Conservation (phyloP, 345 rosid genomes). For the Euphorbia tirucalli region DNA sequence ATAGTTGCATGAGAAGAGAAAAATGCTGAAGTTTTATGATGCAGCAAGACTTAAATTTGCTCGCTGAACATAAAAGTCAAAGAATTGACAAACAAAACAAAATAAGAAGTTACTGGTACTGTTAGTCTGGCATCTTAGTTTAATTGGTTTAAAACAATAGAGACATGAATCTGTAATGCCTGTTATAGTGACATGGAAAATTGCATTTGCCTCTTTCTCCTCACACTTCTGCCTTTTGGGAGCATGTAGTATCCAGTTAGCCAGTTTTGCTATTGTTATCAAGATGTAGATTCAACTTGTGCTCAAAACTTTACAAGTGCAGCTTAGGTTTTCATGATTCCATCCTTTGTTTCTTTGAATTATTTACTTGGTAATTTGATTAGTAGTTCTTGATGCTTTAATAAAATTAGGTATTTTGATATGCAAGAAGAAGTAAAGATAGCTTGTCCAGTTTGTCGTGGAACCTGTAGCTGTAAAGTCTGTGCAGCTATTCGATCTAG, state of each 20-base stretch:
- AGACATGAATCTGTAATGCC: background rate
- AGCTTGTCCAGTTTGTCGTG: slow-evolving; percentile 82
- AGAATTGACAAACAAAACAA: too few relatives aligned
- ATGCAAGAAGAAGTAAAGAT: slow-evolving; percentile 72
- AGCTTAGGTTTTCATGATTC: background rate
- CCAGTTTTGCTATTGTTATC: background rate
- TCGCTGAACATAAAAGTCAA: too few relatives aligned
- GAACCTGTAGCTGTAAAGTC: slow-evolving; percentile 73
- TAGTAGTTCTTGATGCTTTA: slow-evolving; percentile 13
- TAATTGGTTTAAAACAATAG: background rate
- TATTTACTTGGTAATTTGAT: slow-evolving; percentile 9
- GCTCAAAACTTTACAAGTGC: background rate
- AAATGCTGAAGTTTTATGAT: too few relatives aligned
- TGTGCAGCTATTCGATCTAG: slow-evolving; percentile 55
- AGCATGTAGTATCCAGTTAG: slow-evolving; percentile 1
- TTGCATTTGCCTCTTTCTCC: background rate
- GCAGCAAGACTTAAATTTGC: too few relatives aligned
- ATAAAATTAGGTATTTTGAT: slow-evolving; percentile 52
- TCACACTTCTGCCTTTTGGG: background rate
- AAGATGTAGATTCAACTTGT: slow-evolving; percentile 1
- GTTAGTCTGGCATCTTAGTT: too few relatives aligned
- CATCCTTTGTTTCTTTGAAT: background rate
- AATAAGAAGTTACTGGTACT: background rate
- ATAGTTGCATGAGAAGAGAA: too few relatives aligned
- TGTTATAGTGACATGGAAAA: background rate